Evolutionary conservation across 176 grass and related monocot genomes (phyloP), one percentile per base, ranked within the genome.

Genomic region (Avena atlantica): DNA sequence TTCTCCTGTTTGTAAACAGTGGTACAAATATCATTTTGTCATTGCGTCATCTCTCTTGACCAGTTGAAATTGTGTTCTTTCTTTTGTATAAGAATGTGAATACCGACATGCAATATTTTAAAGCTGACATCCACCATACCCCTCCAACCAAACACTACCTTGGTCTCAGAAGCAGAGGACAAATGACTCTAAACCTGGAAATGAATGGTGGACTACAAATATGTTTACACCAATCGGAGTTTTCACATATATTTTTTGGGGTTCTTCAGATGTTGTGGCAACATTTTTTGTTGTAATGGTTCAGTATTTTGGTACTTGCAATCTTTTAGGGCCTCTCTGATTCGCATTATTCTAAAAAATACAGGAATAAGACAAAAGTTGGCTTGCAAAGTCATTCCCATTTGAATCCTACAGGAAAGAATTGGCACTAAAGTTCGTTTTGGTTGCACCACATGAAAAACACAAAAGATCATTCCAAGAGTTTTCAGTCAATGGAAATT

Each of bases 1-100:
- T 85, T 76, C 74, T 12, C 81, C 69, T 58, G 5, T 45, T 62
- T 81, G 78, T 78, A 82, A 77, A 81, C 29, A 44, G 9, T 70
- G 82, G 42, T 49, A 9, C 17, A 34, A 48, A 10, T 55, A 79
- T 89, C 5, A 65, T 81, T 72, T 77, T 81, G 29, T 81, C 15
- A 88, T 48, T 81, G 52, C 23, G 47, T 70, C 21, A 31, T 9
- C 49, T 81, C 29, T 62, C 65, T 85, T 15, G 16, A 42, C n/a
- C 60, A 7, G 61, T 6, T 36, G 62, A 81, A 63, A 81, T 36
- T 9, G 29, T 36, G 3, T 57, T 49, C 47, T 70, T 60, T n/a
- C 1, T 70, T 76, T 70, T 62, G 27, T 80, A 9, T 81, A 68
- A 74, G 16, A 80, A 61, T 51, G 62, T 44, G 42, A 80, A 31